Conservation (phyloP, 768 basidiomycete genomes). For the Pulveroboletus sp. region DNA sequence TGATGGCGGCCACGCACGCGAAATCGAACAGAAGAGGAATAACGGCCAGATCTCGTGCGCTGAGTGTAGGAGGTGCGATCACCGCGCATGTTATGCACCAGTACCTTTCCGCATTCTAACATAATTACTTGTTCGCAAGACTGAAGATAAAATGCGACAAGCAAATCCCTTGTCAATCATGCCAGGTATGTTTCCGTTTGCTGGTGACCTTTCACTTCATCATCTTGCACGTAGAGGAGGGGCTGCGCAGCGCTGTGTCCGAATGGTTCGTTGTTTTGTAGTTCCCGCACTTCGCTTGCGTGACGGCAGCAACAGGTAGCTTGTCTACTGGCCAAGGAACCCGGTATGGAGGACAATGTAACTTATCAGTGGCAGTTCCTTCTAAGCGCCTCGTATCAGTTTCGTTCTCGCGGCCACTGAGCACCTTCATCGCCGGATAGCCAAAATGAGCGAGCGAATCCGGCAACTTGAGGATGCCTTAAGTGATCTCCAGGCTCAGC, state of each 20-base stretch:
- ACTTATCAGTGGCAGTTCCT: neutral
- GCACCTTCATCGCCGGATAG: constrained; percentile 56
- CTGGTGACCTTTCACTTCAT: neutral
- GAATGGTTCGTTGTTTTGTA: constrained; percentile 46
- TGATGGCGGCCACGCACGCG: constrained; percentile 54
- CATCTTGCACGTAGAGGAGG: constrained; percentile 41
- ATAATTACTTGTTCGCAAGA: constrained; percentile 34
- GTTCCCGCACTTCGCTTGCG: neutral
- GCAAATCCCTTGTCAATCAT: constrained; percentile 74
- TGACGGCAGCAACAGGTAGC: constrained; percentile 43
- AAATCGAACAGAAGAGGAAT: constrained; percentile 71
- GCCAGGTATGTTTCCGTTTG: constrained; percentile 43
- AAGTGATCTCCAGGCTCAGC: constrained; percentile 43
- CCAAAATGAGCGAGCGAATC: constrained; percentile 50
- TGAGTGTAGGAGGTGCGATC: constrained; percentile 76
- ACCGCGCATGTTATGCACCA: constrained; percentile 36
- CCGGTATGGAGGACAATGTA: constrained; percentile 42
- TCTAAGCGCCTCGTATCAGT: constrained; percentile 23
- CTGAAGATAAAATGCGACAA: constrained; percentile 84
- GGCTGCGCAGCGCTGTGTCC: constrained; percentile 71
- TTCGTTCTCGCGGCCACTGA: constrained; percentile 65
- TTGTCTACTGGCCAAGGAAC: constrained; percentile 79
- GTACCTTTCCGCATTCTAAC: constrained; percentile 22
- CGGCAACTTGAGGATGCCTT: constrained; percentile 62
- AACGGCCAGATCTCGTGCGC: constrained; percentile 76